These are phyloP conservation scores for Raffaelea albimanens DNA, from an alignment of 2,329 filamentous ascomycete genomes.

Conservation along the genomic window DNA sequence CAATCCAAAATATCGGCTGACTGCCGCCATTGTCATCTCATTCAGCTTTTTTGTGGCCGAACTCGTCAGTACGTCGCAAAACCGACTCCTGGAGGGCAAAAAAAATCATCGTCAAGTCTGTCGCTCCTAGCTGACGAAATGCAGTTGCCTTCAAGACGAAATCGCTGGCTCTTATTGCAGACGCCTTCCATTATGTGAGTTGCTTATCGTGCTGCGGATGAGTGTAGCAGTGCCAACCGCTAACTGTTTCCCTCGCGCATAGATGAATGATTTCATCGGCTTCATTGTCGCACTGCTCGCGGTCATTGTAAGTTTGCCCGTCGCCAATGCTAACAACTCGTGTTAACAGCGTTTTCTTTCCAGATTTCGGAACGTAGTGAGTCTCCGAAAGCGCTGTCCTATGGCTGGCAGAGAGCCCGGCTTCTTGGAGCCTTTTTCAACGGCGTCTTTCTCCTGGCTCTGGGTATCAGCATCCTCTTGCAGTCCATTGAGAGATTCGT, in stretches of 20 bases:
- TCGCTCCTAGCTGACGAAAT: neutral
- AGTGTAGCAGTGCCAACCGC: too few species aligned
- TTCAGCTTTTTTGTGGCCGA: conserved; percentile 43
- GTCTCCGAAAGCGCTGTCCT: conserved; percentile 52
- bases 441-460: conserved; percentile 61
- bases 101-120: too few species aligned
- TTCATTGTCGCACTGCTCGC: conserved; percentile 59
- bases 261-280: conserved; percentile 63
- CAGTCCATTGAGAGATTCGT: conserved; percentile 66
- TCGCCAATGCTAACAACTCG: too few species aligned
- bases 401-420: conserved; percentile 69
- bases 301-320: conserved; percentile 39
- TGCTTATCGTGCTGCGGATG: too few species aligned
- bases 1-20: conserved; percentile 35
- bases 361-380: conserved; percentile 48
- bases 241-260: too few species aligned
- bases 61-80: conserved; percentile 35
- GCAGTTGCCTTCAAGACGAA: conserved; percentile 59
- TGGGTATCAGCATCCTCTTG: conserved; percentile 63
- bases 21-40: conserved; percentile 37
- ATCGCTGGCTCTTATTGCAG: conserved; percentile 63
- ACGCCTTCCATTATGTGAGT: conserved; percentile 69
- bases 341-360: neutral
- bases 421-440: conserved; percentile 74
- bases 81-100: too few species aligned